Conservation (phyloP, 306 rosid species). For the Rosa lucieae region DNA sequence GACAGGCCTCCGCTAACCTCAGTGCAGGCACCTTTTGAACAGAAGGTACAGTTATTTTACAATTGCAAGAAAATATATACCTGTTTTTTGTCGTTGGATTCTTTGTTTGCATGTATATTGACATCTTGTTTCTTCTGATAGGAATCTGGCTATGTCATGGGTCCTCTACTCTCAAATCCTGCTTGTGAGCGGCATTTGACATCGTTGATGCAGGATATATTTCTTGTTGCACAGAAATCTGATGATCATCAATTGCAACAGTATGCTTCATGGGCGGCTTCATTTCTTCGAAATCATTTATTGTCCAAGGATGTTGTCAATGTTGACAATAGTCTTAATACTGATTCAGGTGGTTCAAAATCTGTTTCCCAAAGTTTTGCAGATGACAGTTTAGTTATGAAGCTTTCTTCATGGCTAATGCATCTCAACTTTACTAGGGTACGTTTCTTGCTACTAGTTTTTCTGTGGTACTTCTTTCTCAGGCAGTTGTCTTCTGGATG, state of each 20-base stretch:
- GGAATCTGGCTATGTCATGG: constrained; percentile 58
- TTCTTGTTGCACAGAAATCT: constrained; percentile 87
- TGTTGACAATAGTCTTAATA: constrained; percentile 35
- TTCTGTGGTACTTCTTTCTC: constrained; percentile 1
- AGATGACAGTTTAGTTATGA: constrained; percentile 65
- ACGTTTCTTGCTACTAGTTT: constrained; percentile 30
- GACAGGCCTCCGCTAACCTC: constrained; percentile 46
- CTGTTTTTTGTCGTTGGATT: not conserved
- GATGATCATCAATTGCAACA: constrained; percentile 73
- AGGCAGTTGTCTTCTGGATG: not conserved
- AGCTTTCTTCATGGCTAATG: constrained; percentile 70
- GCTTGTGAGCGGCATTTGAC: constrained; percentile 61
- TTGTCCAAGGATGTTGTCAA: constrained; percentile 56
- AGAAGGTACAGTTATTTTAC: constrained; percentile 47
- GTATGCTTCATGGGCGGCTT: constrained; percentile 82
- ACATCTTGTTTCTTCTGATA: constrained; percentile 39
- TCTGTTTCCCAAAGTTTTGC: constrained; percentile 60
- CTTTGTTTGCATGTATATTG: constrained; percentile 8
- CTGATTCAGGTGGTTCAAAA: constrained; percentile 41
- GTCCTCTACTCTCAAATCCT: constrained; percentile 69
- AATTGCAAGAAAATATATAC: constrained; percentile 8
- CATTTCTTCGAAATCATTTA: constrained; percentile 68
- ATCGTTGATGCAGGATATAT: constrained; percentile 81
- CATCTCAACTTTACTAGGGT: constrained; percentile 60
- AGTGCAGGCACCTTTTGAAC: constrained; percentile 38